Base-by-base conservation (phyloP, 768 basidiomycete genomes). In the Cystoderma amianthinum region DNA sequence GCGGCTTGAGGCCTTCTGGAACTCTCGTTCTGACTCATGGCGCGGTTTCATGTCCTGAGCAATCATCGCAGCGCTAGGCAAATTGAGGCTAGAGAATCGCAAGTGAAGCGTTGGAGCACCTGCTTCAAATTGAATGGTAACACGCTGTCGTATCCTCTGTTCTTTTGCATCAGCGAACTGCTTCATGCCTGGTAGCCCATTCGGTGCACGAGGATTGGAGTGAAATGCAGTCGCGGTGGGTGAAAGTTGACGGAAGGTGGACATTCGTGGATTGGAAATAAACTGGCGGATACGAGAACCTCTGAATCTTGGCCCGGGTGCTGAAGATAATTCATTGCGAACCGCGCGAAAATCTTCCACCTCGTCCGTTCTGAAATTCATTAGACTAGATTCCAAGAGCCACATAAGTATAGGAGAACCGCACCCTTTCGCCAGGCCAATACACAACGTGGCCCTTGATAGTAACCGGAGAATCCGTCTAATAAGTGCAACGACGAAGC, bases 351-450 rank as follows among this genome's bases (percentile, higher is more conserved):
- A 79, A 51, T 78, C 74, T 50, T 80, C 78, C 0, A 69, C 48
- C 0, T 59, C 53, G 47, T 82, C 80, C 17, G 79, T 52, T 5
- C 82, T 82, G 6, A 17, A 22, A 23, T 39, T 28, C 37, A 20
- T 9, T 22, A 13, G 42, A 43, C 33, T 10, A 43, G 19, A 11
- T 36, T 20, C 13, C 32, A 41, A 30, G 9, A 12, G 24, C 6
- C 15, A 41, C 11, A 22, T 20, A 1, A 20, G 12, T 4, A 32
- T 42, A 13, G 37, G 39, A 23, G 30, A 15, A 2, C 59, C 78
- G 42, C 45, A 86, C 86, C 86, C 85, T 63, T 80, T 80, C 20
- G 78, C 59, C 16, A 80, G 47, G 13, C 86, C 87, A 41, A 82
- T 69, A 44, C 76, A 70, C 15, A 89, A 53, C 48, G 61, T 69